Percentiles rank a stretch among this genome's conserved stretches.
Evolutionary conservation across 495 filamentous ascomycete genomes (phyloP).

Genomic region (Paragyromitra xinjiangensis): DNA sequence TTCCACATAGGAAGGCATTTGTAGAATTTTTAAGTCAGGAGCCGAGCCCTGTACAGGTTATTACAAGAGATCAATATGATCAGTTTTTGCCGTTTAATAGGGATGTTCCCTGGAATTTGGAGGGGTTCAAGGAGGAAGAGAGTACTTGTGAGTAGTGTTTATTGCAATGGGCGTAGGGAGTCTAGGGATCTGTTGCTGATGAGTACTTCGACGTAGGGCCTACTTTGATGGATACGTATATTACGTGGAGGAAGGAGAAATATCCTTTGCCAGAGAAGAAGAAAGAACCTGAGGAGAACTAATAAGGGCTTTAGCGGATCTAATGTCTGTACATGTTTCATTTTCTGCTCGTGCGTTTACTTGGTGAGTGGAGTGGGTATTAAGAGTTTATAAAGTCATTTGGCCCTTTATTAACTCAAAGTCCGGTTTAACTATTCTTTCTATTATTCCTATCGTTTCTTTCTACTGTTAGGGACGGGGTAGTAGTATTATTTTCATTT

Average conservation of each 20-base stretch:
- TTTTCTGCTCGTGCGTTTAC: not conserved
- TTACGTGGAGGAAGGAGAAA: conserved; percentile 52
- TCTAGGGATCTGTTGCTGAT: conserved; percentile 15
- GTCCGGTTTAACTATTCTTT: not conserved
- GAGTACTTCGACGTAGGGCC: conserved; percentile 45
- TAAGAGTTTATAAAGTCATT: not conserved
- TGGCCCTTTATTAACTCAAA: conserved; percentile 4
- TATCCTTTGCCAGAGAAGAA: conserved; percentile 39
- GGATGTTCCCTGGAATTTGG: conserved; percentile 44
- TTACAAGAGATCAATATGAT: conserved; percentile 56
- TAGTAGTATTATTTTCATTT: not conserved
- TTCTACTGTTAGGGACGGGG: not conserved
- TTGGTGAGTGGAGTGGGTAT: not conserved
- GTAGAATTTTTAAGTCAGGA: conserved; percentile 50
- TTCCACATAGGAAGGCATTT: conserved; percentile 54
- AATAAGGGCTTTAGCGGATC: not conserved
- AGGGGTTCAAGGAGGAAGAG: conserved; percentile 51
- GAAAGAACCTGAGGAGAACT: conserved; percentile 1
- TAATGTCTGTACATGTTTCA: conserved; percentile 21
- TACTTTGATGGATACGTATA: conserved; percentile 56
- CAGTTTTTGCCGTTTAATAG: conserved; percentile 57
- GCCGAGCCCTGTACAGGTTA: conserved; percentile 47
- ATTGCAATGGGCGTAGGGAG: not conserved
- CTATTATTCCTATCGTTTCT: not conserved
- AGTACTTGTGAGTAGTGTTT: conserved; percentile 52